Conservation (phyloP, 2,329 filamentous ascomycete genomes). For the Monosporascus sp. region DNA sequence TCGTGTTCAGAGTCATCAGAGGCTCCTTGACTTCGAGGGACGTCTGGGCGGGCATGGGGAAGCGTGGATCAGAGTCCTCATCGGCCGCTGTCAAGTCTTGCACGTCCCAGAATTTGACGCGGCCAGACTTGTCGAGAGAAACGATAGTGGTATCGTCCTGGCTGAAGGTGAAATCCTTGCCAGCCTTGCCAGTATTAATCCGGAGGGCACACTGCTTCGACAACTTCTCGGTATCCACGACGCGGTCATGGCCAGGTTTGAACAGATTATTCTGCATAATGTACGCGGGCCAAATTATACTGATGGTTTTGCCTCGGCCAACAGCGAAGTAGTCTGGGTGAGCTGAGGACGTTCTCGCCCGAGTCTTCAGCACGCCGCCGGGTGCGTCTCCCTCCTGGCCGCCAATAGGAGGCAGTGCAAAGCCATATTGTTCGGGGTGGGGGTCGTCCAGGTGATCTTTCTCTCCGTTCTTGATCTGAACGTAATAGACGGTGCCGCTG, state of each 20-base stretch:
- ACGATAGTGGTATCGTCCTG: slow-evolving; percentile 93
- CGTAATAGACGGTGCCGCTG: slow-evolving; percentile 96
- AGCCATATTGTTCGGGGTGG: slow-evolving; percentile 76
- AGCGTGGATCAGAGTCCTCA: slow-evolving; percentile 45
- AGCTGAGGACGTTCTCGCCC: slow-evolving; percentile 80
- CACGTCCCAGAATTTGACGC: slow-evolving; percentile 98
- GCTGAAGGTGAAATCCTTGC: slow-evolving; percentile 97
- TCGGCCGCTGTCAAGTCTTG: slow-evolving; percentile 62
- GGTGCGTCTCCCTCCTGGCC: slow-evolving; percentile 86
- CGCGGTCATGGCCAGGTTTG: slow-evolving; percentile 58
- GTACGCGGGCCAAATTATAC: slow-evolving; percentile 70
- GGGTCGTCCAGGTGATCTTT: slow-evolving; percentile 76
- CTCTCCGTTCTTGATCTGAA: slow-evolving; percentile 68
- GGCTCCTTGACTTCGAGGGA: slow-evolving; percentile 79
- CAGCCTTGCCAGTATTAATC: slow-evolving; percentile 95
- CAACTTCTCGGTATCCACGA: slow-evolving; percentile 83
- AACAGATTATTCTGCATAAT: slow-evolving; percentile 59
- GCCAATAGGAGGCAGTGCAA: slow-evolving; percentile 82
- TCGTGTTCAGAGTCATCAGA: slow-evolving; percentile 79
- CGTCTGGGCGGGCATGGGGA: slow-evolving; percentile 48
- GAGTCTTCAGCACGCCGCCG: slow-evolving; percentile 90
- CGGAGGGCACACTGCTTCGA: slow-evolving; percentile 82
- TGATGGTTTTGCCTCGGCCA: slow-evolving; percentile 91
- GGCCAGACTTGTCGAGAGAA: slow-evolving; percentile 92
- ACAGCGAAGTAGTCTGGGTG: slow-evolving; percentile 95